Conservation (phyloP, 2,329 filamentous ascomycete species). For the Neocucurbitaria cava region DNA sequence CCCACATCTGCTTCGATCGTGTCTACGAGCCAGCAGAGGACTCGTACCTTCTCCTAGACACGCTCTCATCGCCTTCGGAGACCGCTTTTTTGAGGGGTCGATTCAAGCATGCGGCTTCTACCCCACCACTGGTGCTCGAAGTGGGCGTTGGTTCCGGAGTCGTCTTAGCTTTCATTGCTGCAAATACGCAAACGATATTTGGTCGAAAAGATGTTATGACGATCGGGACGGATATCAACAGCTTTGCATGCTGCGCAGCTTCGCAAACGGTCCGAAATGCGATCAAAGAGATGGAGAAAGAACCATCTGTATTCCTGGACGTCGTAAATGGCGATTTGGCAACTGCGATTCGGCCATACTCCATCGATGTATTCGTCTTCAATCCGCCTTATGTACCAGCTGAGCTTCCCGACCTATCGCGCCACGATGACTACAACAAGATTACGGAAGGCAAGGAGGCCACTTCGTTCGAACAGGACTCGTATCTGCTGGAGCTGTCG, state of each 20-base stretch:
- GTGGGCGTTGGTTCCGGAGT: slow-evolving; percentile 92
- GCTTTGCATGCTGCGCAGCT: slow-evolving; percentile 80
- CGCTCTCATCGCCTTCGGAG: slow-evolving; percentile 76
- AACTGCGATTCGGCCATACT: slow-evolving; percentile 62
- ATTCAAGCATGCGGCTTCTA: slow-evolving; percentile 56
- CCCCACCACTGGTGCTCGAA: slow-evolving; percentile 73
- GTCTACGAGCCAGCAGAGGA: slow-evolving; percentile 97
- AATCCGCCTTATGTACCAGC: slow-evolving; percentile 98
- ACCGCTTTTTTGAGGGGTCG: slow-evolving; percentile 69
- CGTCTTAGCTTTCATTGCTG: slow-evolving; percentile 85
- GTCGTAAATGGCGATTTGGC: slow-evolving; percentile 75
- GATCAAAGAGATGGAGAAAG: slow-evolving; percentile 42
- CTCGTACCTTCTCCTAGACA: slow-evolving; percentile 92
- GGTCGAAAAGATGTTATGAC: slow-evolving; percentile 73
- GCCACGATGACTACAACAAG: slow-evolving; percentile 42
- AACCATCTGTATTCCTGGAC: slow-evolving; percentile 63
- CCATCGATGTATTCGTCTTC: slow-evolving; percentile 87
- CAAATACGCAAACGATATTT: slow-evolving; percentile 76
- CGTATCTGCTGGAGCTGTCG: slow-evolving; percentile 80
- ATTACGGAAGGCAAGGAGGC: slow-evolving; percentile 27
- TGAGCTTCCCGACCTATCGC: slow-evolving; percentile 67
- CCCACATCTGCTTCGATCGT: slow-evolving; percentile 84
- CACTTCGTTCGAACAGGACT: slow-evolving; percentile 76
- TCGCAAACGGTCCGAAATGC: slow-evolving; percentile 68
- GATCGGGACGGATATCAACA: slow-evolving; percentile 83